Evolutionary conservation across 768 basidiomycete species (phyloP), one percentile per base, ranked within the genome.

Genomic region (Rhodosporidiobolus sp.): DNA sequence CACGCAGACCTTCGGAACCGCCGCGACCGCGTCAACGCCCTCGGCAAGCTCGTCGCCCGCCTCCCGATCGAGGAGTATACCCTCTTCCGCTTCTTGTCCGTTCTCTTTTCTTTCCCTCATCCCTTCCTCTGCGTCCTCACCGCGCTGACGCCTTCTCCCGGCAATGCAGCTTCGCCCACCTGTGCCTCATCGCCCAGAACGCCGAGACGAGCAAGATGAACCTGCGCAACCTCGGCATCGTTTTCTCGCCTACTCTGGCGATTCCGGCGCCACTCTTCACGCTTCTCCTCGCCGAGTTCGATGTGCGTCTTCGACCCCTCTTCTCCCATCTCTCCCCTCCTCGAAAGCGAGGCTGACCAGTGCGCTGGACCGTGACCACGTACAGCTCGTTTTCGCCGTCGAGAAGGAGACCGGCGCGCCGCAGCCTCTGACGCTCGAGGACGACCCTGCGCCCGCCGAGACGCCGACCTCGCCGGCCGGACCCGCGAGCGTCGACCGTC

Each of bases 191-290:
- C 77, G 93, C 98, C 56, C 89, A 92, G 81, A 94, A 98, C 79
- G 87, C 93, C 26, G 78, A 85, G 54, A 83, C 90, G 69, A 96
- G 96, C 87, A 98, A 94, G 84, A 99, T 99, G 96, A 94, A 90
- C 53, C 89, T 98, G 87, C 88, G 95, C 57, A 99, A 99, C 80
- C 92, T 99, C 35, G 94, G 95, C 26, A 98, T 99, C 71, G 95
- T 98, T 32, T 97, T 98, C 83, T 94, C 93, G 75, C 96, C 96
- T 4, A 98, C 96, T 0, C 84, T 99, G 20, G 94, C 93, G 55
- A 96, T 99, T 77, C 95, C 95, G n/a, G 95, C 95, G 14, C 75
- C 75, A 14, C 59, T 76, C 6, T 76, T 76, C 65, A 59, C 63
- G 2, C 72, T 76, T n/a, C 65, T 76, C 43, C 71, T 76, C 30